Conservation (phyloP, 306 rosid genomes). For the Trichosanthes truncata region DNA sequence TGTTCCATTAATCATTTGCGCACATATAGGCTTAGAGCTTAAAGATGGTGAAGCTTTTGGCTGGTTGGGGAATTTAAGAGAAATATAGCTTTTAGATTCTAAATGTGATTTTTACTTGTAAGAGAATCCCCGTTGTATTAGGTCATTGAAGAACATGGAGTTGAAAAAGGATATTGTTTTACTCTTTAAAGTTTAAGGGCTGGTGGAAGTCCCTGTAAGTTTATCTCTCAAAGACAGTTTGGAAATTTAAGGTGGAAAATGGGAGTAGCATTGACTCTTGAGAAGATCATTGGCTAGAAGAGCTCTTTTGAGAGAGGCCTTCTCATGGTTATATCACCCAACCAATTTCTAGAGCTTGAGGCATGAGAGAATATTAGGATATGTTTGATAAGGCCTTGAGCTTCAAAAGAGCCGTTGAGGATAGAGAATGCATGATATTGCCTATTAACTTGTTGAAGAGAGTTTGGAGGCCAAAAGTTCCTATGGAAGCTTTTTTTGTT, state of each 20-base stretch:
- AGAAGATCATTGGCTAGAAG: background rate
- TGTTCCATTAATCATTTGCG: no score
- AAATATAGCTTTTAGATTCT: no score
- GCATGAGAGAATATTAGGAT: background rate
- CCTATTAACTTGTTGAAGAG: no score
- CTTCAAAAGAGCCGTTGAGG: no score
- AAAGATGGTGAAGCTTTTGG: background rate
- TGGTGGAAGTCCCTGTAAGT: background rate
- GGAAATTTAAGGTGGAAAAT: background rate
- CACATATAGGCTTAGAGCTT: no score
- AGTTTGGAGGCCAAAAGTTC: no score
- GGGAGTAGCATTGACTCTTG: background rate
- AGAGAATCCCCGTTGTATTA: background rate
- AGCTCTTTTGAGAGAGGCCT: background rate
- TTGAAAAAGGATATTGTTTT: background rate
- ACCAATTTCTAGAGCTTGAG: background rate
- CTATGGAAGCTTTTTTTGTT: no score
- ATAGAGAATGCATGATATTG: no score
- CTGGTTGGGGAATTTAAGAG: background rate
- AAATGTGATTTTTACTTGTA: background rate
- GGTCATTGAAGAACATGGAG: background rate
- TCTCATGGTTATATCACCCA: no score
- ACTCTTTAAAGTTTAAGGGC: background rate
- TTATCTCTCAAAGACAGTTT: background rate
- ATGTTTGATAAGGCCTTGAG: background rate